A percentile compares a stretch with the other conserved stretches of the same genome.
Evolutionary conservation across 1,284 basidiomycete genomes (phyloP).

Genomic region (Trichosporon coremiiforme): DNA sequence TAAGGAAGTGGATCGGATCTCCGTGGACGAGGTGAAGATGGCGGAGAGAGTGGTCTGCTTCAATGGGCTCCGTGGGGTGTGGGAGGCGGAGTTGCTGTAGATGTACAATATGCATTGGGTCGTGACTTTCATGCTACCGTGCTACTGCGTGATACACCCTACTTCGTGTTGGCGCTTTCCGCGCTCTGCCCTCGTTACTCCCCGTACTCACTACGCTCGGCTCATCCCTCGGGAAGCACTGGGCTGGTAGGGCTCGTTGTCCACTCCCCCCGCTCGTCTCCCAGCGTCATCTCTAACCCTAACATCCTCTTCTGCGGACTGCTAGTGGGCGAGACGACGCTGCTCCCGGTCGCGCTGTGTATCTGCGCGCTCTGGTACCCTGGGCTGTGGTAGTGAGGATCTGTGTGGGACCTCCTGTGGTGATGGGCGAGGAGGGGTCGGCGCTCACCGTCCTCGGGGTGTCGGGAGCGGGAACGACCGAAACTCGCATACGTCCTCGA

Average conservation of each 20-base stretch:
- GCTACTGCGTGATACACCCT: no score
- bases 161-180: not conserved
- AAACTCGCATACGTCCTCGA: slow-evolving; percentile 21
- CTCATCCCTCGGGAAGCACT: not conserved
- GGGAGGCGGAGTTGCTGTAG: slow-evolving; percentile 41
- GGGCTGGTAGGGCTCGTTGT: not conserved
- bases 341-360: not conserved
- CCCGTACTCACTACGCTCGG: not conserved
- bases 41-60: slow-evolving; percentile 45
- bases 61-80: slow-evolving; percentile 53
- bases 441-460: slow-evolving; percentile 26
- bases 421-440: not conserved
- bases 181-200: not conserved
- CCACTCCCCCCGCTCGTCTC: not conserved
- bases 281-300: slow-evolving; percentile 10
- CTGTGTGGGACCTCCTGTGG: not conserved
- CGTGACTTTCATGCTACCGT: slow-evolving; percentile 1
- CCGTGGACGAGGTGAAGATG: slow-evolving; percentile 34
- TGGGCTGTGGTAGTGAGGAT: not conserved
- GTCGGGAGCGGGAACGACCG: slow-evolving; percentile 18
- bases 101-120: slow-evolving; percentile 19
- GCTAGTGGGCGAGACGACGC: not conserved
- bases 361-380: not conserved
- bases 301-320: slow-evolving; percentile 7
- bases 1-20: slow-evolving; percentile 37